Percentiles rank a stretch among this genome's conserved stretches.
Conservation (phyloP, 2,329 filamentous ascomycete species). For the Diplodia sapinea region DNA sequence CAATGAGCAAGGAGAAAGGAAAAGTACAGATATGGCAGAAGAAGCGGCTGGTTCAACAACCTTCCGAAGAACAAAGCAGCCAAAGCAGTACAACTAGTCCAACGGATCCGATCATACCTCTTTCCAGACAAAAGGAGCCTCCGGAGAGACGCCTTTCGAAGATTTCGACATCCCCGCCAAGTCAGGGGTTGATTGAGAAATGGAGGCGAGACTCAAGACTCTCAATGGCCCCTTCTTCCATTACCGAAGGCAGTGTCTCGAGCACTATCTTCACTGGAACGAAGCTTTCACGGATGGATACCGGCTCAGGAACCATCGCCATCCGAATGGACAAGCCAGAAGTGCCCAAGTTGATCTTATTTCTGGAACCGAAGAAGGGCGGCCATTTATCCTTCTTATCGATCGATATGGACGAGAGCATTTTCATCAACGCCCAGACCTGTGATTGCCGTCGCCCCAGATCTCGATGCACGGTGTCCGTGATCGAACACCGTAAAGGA, state of each 20-base stretch:
- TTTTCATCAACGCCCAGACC: slow-evolving; percentile 32
- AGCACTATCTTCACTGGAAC: slow-evolving; percentile 31
- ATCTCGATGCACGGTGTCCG: slow-evolving; percentile 29
- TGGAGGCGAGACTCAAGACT: slow-evolving; percentile 21
- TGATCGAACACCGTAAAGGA: slow-evolving; percentile 31
- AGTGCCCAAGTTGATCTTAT: slow-evolving; percentile 32
- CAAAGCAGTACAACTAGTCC: slow-evolving; percentile 8
- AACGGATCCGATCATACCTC: background rate
- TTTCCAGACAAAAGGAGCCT: background rate
- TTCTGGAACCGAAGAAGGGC: slow-evolving; percentile 32
- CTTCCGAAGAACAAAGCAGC: background rate
- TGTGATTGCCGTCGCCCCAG: slow-evolving; percentile 32
- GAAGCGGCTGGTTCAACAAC: background rate
- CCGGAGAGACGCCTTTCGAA: slow-evolving; percentile 10
- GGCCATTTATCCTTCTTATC: slow-evolving; percentile 33
- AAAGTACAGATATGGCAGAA: slow-evolving; percentile 34
- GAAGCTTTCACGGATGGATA: slow-evolving; percentile 30
- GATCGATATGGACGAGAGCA: slow-evolving; percentile 33
- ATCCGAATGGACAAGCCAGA: slow-evolving; percentile 31
- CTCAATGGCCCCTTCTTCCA: slow-evolving; percentile 7
- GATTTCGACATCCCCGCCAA: slow-evolving; percentile 7
- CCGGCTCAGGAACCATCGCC: slow-evolving; percentile 25
- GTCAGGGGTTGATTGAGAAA: slow-evolving; percentile 2
- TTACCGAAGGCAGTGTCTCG: slow-evolving; percentile 8
- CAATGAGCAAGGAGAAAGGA: slow-evolving; percentile 24